phyloP scores from a whole-genome alignment of 140 eudicot genomes.

The Erigeron philadelphicus region DNA sequence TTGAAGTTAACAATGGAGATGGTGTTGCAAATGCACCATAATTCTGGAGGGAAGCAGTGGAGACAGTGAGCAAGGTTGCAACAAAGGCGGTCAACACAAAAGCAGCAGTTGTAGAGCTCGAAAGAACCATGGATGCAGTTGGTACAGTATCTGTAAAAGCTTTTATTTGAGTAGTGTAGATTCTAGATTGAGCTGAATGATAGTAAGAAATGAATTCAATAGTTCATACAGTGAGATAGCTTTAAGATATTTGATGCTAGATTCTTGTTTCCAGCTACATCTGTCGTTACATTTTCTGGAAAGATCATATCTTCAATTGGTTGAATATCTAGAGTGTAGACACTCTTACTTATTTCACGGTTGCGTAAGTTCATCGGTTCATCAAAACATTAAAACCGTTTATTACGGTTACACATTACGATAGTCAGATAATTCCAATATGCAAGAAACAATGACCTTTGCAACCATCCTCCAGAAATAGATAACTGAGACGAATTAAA shows the following conservation, averaged over 20 bases:
- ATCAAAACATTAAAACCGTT: not conserved
- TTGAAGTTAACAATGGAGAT: constrained; percentile 45
- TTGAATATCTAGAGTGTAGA: constrained; percentile 40
- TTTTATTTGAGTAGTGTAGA: not conserved
- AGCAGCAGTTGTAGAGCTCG: constrained; percentile 55
- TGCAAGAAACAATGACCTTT: constrained; percentile 38
- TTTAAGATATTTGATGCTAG: constrained; percentile 62
- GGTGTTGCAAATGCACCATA: constrained; percentile 62
- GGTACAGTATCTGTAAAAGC: constrained; percentile 61
- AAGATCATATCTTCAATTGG: constrained; percentile 41
- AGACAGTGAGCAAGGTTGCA: constrained; percentile 68
- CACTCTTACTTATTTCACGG: constrained; percentile 46
- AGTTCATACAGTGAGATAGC: constrained; percentile 65
- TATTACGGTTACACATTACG: not conserved
- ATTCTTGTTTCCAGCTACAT: constrained; percentile 83
- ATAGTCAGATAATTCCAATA: not conserved
- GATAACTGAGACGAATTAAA: constrained; percentile 70
- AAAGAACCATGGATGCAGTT: constrained; percentile 46
- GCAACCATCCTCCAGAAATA: constrained; percentile 60
- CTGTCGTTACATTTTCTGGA: constrained; percentile 69
- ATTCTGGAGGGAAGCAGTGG: constrained; percentile 64
- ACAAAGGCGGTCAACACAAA: constrained; percentile 55
- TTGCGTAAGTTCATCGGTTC: too few species aligned
- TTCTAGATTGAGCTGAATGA: not conserved
- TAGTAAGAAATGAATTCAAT: not conserved